Evolutionary conservation across 495 filamentous ascomycete species (phyloP), one percentile per base, ranked within the genome.

Genomic region (Neurospora sp.): DNA sequence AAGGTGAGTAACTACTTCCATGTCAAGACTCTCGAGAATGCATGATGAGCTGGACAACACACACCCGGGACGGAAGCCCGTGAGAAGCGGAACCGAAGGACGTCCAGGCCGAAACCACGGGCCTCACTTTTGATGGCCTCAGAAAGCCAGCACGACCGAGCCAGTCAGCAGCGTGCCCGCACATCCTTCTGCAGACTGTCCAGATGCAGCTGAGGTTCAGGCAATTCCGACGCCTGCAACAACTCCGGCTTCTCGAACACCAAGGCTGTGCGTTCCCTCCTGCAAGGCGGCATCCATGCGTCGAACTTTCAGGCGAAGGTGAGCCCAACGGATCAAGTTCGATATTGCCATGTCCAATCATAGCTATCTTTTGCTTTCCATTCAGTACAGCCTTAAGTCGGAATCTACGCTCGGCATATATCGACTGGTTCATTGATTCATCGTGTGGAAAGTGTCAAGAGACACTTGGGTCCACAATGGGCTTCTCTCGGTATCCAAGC

Each of bases 11-110:
- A 70, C 73, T 71, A 70, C 73, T 71, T 71, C 71, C 48, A 71
- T 66, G 40, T 70, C 42, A 73, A 59, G 66, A 54, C 71, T 70
- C 76, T 82, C 73, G 24, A 28, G 24, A 28, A 82, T 81, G 82
- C 82, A 82, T 79, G 82, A 83, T 82, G 79, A 79, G 77, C 70
- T 83, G 82, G 78, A 78, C 69, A 66, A 66, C 28, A 17, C 54
- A 66, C 28, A 66, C 54, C 15, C 28, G 54, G 15, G 28, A 66
- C 28, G 54, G 54, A 66, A 66, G 15, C 54, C 28, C 28, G 28
- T 66, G 13, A 66, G 54, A 66, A 66, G 54, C 54, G 54, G 54
- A 66, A 66, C 54, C 54, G 28, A 66, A 37, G 37, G 36, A 72
- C 21, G 19, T 28, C 70, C 21, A 31, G 39, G n/a, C 39, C 38